Percentiles rank a stretch among this genome's conserved stretches.
These are phyloP conservation scores for Naumovozyma dairenensis DNA, from an alignment of 805 yeast genomes.

Conservation along the genomic window DNA sequence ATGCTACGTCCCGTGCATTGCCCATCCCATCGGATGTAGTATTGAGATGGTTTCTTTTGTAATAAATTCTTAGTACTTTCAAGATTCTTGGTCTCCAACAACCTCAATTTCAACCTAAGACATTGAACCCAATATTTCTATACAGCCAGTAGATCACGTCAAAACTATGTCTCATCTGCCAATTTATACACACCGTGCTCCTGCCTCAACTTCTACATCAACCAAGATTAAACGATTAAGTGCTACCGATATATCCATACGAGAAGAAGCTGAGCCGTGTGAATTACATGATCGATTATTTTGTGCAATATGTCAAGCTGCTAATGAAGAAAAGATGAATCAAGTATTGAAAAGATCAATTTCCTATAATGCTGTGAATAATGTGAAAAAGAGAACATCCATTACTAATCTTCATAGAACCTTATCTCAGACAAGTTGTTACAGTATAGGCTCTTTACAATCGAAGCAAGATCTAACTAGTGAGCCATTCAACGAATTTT, in stretches of 20 bases:
- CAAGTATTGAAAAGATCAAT: slow-evolving; percentile 9
- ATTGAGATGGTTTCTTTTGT: no score
- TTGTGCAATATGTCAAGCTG: slow-evolving; percentile 4
- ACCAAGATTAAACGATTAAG: slow-evolving; percentile 7
- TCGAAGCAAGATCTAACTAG: not conserved
- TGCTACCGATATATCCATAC: slow-evolving; percentile 5
- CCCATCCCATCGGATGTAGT: no score
- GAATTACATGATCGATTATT: slow-evolving; percentile 5
- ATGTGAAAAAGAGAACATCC: slow-evolving; percentile 3
- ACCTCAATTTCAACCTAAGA: no score
- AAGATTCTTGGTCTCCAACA: no score
- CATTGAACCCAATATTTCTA: no score
- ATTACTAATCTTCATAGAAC: slow-evolving; percentile 5
- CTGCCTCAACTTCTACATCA: no score
- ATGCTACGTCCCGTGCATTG: no score
- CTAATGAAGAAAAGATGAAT: slow-evolving; percentile 1
- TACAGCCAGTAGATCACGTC: no score
- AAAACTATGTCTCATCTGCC: no score
- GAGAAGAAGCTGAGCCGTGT: slow-evolving; percentile 13
- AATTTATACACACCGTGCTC: no score
- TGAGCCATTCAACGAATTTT: slow-evolving; percentile 8
- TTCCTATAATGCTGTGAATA: slow-evolving; percentile 9
- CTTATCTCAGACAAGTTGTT: slow-evolving; percentile 10
- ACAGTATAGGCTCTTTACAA: slow-evolving; percentile 7
- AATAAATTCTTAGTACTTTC: no score